A percentile compares a stretch with the other conserved stretches of the same genome.
Conservation (phyloP, 345 rosid genomes). For the Acer saccharum region DNA sequence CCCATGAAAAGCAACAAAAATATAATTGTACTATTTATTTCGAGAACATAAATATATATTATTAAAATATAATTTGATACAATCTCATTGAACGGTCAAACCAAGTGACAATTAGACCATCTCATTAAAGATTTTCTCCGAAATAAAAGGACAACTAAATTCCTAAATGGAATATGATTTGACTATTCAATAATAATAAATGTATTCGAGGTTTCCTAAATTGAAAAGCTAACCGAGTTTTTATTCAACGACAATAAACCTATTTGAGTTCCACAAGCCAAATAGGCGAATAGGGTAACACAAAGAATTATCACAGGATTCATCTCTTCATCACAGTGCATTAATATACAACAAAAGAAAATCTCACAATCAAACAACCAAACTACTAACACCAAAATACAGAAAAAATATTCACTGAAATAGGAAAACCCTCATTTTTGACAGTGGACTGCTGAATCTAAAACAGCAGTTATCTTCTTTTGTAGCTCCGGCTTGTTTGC, state of each 20-base stretch:
- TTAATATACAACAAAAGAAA: neutral
- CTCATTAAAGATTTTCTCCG: too few species aligned
- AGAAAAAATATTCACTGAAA: neutral
- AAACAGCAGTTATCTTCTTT: constrained; percentile 58
- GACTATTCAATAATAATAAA: too few species aligned
- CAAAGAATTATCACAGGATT: neutral
- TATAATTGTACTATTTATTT: too few species aligned
- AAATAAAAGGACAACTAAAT: too few species aligned
- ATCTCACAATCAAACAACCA: constrained; percentile 1
- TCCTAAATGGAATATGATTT: too few species aligned
- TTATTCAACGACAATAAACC: too few species aligned
- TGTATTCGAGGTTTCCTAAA: neutral
- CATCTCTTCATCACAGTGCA: neutral
- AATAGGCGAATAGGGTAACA: neutral
- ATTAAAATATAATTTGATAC: too few species aligned
- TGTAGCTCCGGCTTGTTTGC: constrained; percentile 84
- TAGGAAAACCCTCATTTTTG: neutral
- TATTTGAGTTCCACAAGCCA: neutral
- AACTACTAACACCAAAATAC: neutral
- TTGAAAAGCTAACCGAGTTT: neutral
- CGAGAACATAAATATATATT: too few species aligned
- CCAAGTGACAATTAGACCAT: too few species aligned
- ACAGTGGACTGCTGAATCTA: constrained; percentile 35
- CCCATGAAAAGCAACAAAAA: too few species aligned
- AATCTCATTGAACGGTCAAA: too few species aligned